Conservation (phyloP, 257 asterid species). For the Salvia hispanica region DNA sequence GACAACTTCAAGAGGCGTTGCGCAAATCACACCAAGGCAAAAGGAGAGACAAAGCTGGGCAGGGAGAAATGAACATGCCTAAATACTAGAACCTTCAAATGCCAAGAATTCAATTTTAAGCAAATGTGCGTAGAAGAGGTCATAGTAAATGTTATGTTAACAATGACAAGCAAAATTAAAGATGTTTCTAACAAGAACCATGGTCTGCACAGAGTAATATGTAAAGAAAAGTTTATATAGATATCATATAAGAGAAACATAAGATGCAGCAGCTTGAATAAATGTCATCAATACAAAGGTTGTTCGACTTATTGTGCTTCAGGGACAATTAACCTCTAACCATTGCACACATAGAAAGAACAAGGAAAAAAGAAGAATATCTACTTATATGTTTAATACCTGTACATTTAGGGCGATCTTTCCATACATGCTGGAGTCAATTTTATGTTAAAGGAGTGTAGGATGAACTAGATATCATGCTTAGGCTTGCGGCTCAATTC, state of each 20-base stretch:
- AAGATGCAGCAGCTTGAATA: conserved; percentile 3
- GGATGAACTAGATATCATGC: conserved; percentile 60
- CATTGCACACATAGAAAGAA: conserved; percentile 1
- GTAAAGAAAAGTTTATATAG: conserved; percentile 9
- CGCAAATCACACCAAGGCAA: conserved; percentile 53
- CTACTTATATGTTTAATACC: conserved; percentile 22
- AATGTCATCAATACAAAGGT: conserved; percentile 20
- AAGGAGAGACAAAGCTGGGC: conserved; percentile 26
- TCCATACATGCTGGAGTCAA: conserved; percentile 23
- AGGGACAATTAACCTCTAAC: background rate
- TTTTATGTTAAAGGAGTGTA: conserved; percentile 2
- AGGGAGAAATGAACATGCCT: background rate
- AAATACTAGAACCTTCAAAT: background rate
- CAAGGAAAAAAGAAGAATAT: background rate
- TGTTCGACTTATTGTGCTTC: background rate
- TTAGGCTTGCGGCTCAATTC: conserved; percentile 90
- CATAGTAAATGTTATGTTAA: too few relatives aligned
- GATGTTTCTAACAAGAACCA: background rate
- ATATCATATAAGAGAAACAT: background rate
- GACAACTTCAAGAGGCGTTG: conserved; percentile 67
- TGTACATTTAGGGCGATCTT: conserved; percentile 35
- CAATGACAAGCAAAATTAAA: background rate
- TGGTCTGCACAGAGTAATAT: background rate
- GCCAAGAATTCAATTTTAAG: too few relatives aligned
- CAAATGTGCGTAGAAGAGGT: too few relatives aligned